Conservation (phyloP, 1,284 basidiomycete species). For the Pseudozyma tsukubaensis region DNA sequence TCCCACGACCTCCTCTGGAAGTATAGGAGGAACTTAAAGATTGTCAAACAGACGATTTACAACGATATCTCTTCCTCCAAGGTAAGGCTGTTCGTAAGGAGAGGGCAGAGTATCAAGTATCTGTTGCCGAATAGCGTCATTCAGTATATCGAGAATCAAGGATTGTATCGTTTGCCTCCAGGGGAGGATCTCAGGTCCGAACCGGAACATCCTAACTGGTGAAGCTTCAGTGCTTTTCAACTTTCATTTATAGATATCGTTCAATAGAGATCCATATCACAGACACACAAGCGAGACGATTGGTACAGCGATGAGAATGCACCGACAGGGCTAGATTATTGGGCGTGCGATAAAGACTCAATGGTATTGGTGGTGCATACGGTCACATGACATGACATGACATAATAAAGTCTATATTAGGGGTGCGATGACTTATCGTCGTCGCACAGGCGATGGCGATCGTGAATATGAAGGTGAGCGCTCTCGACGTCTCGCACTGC, state of each 20-base stretch:
- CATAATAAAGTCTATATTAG: too few species aligned
- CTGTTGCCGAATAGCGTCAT: slow-evolving; percentile 90
- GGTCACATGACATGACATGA: too few species aligned
- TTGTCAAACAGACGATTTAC: slow-evolving; percentile 89
- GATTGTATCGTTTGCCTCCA: slow-evolving; percentile 67
- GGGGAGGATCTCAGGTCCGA: slow-evolving; percentile 38
- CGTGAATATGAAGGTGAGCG: slow-evolving; percentile 29
- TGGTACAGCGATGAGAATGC: too few species aligned
- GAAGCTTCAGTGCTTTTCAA: too few species aligned
- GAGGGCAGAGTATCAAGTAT: slow-evolving; percentile 93
- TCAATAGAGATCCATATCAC: too few species aligned
- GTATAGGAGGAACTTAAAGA: slow-evolving; percentile 83
- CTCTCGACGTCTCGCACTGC: background rate
- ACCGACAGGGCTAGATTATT: too few species aligned
- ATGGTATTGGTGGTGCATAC: too few species aligned
- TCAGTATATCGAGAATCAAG: slow-evolving; percentile 89
- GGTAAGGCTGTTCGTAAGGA: slow-evolving; percentile 80
- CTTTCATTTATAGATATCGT: too few species aligned
- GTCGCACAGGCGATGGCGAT: slow-evolving; percentile 17
- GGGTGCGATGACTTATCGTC: background rate
- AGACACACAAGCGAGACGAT: too few species aligned
- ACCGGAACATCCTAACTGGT: slow-evolving; percentile 48
- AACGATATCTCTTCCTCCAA: slow-evolving; percentile 86
- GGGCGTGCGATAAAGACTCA: too few species aligned
- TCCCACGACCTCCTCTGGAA: slow-evolving; percentile 74